Conservation (phyloP, 2,329 filamentous ascomycete species). For the Colletotrichum spinosum region DNA sequence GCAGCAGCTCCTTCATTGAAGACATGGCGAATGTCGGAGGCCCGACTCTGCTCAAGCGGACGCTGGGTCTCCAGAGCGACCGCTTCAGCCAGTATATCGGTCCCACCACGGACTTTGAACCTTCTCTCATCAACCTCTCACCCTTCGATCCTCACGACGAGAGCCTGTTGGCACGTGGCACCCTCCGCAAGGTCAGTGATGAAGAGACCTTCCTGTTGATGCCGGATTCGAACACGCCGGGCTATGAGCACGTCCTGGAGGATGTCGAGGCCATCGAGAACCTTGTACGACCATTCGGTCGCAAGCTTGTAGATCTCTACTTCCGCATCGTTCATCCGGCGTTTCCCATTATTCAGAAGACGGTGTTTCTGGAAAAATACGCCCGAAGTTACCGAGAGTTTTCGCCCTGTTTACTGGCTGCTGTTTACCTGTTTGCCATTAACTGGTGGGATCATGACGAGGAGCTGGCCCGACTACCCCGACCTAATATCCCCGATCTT, state of each 20-base stretch:
- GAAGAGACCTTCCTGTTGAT: slow-evolving; percentile 84
- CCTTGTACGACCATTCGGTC: slow-evolving; percentile 81
- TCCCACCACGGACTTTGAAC: slow-evolving; percentile 85
- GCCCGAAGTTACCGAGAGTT: slow-evolving; percentile 78
- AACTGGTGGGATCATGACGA: slow-evolving; percentile 88
- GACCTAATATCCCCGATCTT: slow-evolving; percentile 78
- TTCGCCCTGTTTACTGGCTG: slow-evolving; percentile 80
- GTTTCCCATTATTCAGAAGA: slow-evolving; percentile 86
- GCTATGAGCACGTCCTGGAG: slow-evolving; percentile 76
- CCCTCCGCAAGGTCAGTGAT: slow-evolving; percentile 80
- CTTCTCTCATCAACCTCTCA: slow-evolving; percentile 84
- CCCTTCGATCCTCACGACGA: slow-evolving; percentile 85
- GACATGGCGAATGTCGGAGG: slow-evolving; percentile 79
- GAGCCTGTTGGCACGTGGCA: slow-evolving; percentile 76
- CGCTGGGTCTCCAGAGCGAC: slow-evolving; percentile 80
- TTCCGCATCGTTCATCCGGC: slow-evolving; percentile 84
- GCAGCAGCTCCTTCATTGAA: slow-evolving; percentile 73
- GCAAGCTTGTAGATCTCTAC: slow-evolving; percentile 81
- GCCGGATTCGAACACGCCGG: slow-evolving; percentile 78
- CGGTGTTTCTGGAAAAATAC: slow-evolving; percentile 83
- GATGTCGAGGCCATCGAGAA: slow-evolving; percentile 80
- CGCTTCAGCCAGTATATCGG: slow-evolving; percentile 88
- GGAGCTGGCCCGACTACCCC: slow-evolving; percentile 70
- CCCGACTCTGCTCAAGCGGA: slow-evolving; percentile 74
- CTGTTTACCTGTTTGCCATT: slow-evolving; percentile 85